phyloP scores from a whole-genome alignment of 1,139 yeast genomes.

The Debaryomyces udenii region DNA sequence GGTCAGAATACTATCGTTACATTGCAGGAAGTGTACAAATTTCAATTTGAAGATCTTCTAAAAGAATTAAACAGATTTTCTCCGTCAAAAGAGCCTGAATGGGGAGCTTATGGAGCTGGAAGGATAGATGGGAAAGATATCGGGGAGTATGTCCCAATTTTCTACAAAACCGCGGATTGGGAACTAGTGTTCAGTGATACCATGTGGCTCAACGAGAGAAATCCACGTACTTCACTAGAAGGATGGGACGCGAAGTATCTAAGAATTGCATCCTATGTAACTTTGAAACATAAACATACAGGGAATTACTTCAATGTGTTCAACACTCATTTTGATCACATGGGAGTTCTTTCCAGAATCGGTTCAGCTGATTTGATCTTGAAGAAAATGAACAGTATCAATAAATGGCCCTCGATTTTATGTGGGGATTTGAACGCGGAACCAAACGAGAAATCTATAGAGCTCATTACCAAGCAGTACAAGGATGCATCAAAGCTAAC shows the following conservation, averaged over 20 bases:
- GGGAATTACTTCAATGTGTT: conserved; percentile 38
- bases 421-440: conserved; percentile 28
- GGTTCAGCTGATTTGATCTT: conserved; percentile 44
- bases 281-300: conserved; percentile 34
- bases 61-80: conserved; percentile 29
- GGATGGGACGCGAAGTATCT: conserved; percentile 63
- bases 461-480: conserved; percentile 23
- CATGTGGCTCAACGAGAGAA: conserved; percentile 37
- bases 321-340: conserved; percentile 53
- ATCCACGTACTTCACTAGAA: conserved; percentile 27
- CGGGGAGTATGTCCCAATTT: conserved; percentile 42
- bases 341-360: conserved; percentile 40
- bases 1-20: conserved; percentile 31
- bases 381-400: conserved; percentile 28
- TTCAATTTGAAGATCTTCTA: conserved; percentile 37
- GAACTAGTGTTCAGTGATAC: conserved; percentile 34
- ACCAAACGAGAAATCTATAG: conserved; percentile 20
- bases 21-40: conserved; percentile 40
- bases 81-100: conserved; percentile 25
- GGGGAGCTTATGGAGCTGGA: conserved; percentile 40
- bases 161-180: conserved; percentile 36
- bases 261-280: conserved; percentile 49
- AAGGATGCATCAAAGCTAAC: conserved; percentile 33
- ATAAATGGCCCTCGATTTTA: conserved; percentile 35
- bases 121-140: conserved; percentile 34